A percentile compares a stretch with the other conserved stretches of the same genome.
Conservation (phyloP, 345 rosid species). For the Pugionium cornutum region DNA sequence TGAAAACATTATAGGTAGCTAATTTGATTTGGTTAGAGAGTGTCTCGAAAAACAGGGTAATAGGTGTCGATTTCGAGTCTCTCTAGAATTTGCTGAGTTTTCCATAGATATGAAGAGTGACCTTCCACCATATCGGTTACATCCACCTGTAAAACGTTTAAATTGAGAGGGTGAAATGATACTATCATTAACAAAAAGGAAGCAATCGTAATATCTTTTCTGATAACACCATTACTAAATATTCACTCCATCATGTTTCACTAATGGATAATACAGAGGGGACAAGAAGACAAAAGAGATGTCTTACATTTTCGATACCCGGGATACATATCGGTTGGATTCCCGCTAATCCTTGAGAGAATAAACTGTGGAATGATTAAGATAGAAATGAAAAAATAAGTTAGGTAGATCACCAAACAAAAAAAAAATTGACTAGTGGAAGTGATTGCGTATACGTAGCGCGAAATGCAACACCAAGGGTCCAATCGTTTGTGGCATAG, state of each 20-base stretch:
- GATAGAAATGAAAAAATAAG: neutral
- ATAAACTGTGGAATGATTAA: slow-evolving; percentile 51
- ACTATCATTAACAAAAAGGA: neutral
- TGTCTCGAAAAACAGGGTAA: slow-evolving; percentile 65
- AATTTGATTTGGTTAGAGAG: slow-evolving; percentile 15
- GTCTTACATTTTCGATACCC: slow-evolving; percentile 86
- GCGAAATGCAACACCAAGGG: slow-evolving; percentile 91
- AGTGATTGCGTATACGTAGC: slow-evolving; percentile 62
- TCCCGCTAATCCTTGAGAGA: slow-evolving; percentile 93
- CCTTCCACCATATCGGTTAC: slow-evolving; percentile 80
- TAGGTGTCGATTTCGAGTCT: slow-evolving; percentile 81
- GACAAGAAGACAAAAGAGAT: slow-evolving; percentile 13
- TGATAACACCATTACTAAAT: neutral
- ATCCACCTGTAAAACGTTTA: slow-evolving; percentile 57
- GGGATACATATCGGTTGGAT: slow-evolving; percentile 71
- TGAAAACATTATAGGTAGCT: neutral
- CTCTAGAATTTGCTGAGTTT: slow-evolving; percentile 66
- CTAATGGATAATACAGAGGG: neutral
- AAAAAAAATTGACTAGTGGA: neutral
- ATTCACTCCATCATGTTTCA: slow-evolving; percentile 17
- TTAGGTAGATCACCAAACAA: slow-evolving; percentile 1
- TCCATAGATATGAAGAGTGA: slow-evolving; percentile 90
- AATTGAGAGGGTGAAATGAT: slow-evolving; percentile 2
- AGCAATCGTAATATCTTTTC: slow-evolving; percentile 21
- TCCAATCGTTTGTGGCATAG: slow-evolving; percentile 90